A percentile compares a stretch with the other conserved stretches of the same genome.
Evolutionary conservation across 2,329 filamentous ascomycete genomes (phyloP).

Genomic region (Diaporthe amygdali): DNA sequence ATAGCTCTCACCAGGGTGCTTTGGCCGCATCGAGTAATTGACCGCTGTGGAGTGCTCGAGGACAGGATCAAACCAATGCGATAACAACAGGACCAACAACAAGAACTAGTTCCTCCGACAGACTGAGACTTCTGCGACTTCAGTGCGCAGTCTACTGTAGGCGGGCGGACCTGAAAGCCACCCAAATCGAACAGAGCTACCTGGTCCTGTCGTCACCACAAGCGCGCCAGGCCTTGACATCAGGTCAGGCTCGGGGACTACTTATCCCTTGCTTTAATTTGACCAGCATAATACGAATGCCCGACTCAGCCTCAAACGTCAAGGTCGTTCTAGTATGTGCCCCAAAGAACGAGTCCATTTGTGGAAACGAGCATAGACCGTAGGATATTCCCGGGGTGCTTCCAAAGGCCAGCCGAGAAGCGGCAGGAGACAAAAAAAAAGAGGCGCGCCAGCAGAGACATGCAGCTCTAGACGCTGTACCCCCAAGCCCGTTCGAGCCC

Average conservation of each 20-base stretch:
- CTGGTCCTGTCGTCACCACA: background rate
- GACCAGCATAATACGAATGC: conserved; percentile 16
- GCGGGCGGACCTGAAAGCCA: background rate
- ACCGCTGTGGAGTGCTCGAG: background rate
- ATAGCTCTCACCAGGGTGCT: background rate
- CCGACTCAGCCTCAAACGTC: conserved; percentile 16
- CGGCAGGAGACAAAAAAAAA: background rate
- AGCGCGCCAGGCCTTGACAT: background rate
- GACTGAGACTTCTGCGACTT: background rate
- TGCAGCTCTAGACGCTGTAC: conserved; percentile 18
- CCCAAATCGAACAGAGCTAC: background rate
- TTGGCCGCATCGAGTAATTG: background rate
- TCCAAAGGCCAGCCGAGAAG: background rate
- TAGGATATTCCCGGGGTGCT: conserved; percentile 3
- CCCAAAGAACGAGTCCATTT: background rate
- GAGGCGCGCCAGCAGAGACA: conserved; percentile 24
- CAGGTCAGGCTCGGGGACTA: conserved; percentile 8
- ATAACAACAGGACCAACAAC: background rate
- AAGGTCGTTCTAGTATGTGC: background rate
- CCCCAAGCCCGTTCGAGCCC: background rate
- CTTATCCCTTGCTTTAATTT: conserved; percentile 16
- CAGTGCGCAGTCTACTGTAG: background rate
- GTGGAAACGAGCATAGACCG: conserved; percentile 10
- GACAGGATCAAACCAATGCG: background rate
- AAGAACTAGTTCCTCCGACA: background rate